Evolutionary conservation across 169 alveolate genomes (phyloP), one percentile per base, ranked within the genome.

Genomic region (Plasmodium sp.): DNA sequence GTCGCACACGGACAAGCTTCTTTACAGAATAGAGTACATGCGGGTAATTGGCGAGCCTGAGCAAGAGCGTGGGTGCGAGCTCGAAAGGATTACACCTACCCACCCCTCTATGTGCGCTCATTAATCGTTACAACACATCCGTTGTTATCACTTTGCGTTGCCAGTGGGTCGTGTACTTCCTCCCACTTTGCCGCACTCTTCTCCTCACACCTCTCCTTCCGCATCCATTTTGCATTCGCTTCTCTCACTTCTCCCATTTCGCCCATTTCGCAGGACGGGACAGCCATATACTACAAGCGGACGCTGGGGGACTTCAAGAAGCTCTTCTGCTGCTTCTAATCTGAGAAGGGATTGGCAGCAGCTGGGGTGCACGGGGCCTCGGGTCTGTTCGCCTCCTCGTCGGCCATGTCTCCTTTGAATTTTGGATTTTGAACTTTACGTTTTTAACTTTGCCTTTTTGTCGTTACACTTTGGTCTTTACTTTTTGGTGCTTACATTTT

Each of bases 201-300:
- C 41, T n/a, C 62, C 62, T 18, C 39, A 81, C 62, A 16, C 18
- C 41, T 74, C 18, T 62, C 34, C 75, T 31, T 48, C 41, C 16
- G 6, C 34, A 22, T 81, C 31, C 54, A 36, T 80, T 39, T 48
- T 48, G 62, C 56, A 36, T 36, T 3, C n/a, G 7, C 27, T 18
- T 36, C 41, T 31, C 54, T 33, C 58, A 14, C 18, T 31, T 43
- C 74, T 10, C 67, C 62, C 41, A 14, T 75, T 34, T 75, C n/a
- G 34, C 43, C 5, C 77, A 74, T 31, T 85, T 34, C n/a, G 18
- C 79, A 85, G 91, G 94, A 90, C 72, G 94, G 94, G 82, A 90
- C 94, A 62, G 84, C 90, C 39, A 90, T 90, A 90, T 90, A 90
- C 51, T 90, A 90, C 75, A 90, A n/a, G 45, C 43, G 91, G 73